These are phyloP conservation scores for Zygnema cylindricum DNA, from an alignment of 139 green algal species.

Conservation along the genomic window DNA sequence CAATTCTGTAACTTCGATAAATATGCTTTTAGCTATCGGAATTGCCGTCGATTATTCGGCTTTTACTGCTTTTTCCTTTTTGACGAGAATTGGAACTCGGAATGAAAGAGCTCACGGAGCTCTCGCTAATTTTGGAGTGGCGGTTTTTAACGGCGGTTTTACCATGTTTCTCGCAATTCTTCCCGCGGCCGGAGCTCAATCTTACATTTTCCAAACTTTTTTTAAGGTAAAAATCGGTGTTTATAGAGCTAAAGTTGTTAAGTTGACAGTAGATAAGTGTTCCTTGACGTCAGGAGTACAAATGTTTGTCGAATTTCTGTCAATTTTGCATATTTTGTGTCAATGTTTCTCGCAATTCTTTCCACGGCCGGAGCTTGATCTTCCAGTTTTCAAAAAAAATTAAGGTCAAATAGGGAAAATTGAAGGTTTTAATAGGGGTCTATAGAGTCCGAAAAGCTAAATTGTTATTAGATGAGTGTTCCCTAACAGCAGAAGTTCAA, in stretches of 20 bases:
- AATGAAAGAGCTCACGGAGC: slow-evolving; percentile 33
- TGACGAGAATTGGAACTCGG: slow-evolving; percentile 36
- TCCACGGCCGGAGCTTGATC: neutral
- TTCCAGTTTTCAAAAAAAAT: neutral
- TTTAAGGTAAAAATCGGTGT: slow-evolving; percentile 27
- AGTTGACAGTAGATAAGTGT: too few species aligned
- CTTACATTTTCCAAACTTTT: slow-evolving; percentile 51
- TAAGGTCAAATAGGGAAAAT: neutral
- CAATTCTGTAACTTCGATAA: slow-evolving; percentile 60
- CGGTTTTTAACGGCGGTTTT: slow-evolving; percentile 60
- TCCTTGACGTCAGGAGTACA: too few species aligned
- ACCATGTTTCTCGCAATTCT: slow-evolving; percentile 59
- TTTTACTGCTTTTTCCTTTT: slow-evolving; percentile 63
- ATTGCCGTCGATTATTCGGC: slow-evolving; percentile 62
- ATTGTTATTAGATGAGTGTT: too few species aligned
- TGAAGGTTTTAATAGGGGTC: slow-evolving; percentile 18
- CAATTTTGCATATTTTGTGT: neutral
- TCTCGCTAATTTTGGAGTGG: slow-evolving; percentile 37
- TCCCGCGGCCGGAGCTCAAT: slow-evolving; percentile 37
- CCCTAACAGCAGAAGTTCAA: too few species aligned
- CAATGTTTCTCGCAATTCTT: neutral
- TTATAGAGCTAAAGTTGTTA: neutral
- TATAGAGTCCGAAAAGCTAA: too few species aligned
- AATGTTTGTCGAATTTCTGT: neutral
- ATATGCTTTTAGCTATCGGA: slow-evolving; percentile 60